phyloP scores from a whole-genome alignment of 768 basidiomycete genomes.

The Tulasnella sp. region DNA sequence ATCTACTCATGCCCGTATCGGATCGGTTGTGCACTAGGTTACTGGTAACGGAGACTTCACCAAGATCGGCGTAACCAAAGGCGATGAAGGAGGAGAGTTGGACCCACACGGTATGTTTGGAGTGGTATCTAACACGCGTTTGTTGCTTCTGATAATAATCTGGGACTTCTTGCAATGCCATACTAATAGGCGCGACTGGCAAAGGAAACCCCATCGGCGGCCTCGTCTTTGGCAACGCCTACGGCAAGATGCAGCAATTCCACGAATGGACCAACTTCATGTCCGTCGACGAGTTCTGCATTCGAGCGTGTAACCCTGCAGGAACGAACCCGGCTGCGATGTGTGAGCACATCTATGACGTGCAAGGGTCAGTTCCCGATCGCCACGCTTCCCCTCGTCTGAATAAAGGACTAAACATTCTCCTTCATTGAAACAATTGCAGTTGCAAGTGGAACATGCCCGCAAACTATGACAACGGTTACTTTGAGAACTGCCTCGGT shows the following conservation, averaged over 20 bases:
- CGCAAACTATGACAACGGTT: constrained; percentile 33
- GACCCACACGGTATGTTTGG: constrained; percentile 59
- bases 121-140: no score
- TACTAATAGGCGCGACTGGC: constrained; percentile 19
- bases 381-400: neutral
- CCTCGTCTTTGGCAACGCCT: constrained; percentile 64
- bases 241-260: constrained; percentile 40
- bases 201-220: constrained; percentile 51
- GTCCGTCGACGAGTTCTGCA: constrained; percentile 44
- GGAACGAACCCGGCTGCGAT: constrained; percentile 39
- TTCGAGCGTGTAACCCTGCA: constrained; percentile 54
- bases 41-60: constrained; percentile 54
- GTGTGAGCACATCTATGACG: constrained; percentile 52
- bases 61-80: constrained; percentile 48
- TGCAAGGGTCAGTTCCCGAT: no score
- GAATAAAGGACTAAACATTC: neutral
- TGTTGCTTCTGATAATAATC: no score
- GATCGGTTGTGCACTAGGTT: no score
- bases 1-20: no score
- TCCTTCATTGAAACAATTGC: no score
- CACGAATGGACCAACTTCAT: constrained; percentile 53
- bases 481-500: constrained; percentile 34
- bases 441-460: constrained; percentile 31
- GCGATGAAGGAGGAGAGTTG: constrained; percentile 56
- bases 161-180: no score